Base-by-base conservation (phyloP, 768 basidiomycete genomes). In the Rhizopogon vulgaris region DNA sequence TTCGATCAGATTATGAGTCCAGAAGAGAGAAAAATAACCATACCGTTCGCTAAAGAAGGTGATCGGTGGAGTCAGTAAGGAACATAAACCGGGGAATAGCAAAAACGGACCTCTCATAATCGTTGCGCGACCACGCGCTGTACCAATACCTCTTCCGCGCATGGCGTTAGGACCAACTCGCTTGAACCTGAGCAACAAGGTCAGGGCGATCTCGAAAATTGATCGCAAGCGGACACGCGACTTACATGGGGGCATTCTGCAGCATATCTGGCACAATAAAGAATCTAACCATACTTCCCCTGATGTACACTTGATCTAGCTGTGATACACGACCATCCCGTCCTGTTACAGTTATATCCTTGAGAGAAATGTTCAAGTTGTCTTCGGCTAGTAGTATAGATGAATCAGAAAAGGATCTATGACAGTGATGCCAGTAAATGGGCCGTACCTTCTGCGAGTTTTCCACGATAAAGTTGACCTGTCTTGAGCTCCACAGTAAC, bases 211-310 rank as follows among this genome's bases (percentile, higher is more conserved):
- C 40, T 48, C 5, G 30, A 50, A 11, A 36, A 12, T n/a, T 27
- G 22, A 28, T 50, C 30, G 38, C 32, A 54, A 41, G 55, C 17
- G 24, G 53, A 38, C 52, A 39, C 36, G 39, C 50, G 51, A 75
- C 90, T 68, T 65, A 94, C 96, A 99, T 99, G 17, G 96, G 96
- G 12, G 96, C 96, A 68, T 98, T 98, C 67, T 97, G 90, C 60
- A 99, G 76, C 90, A 99, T 97, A 71, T 98, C 96, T 51, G 96
- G 96, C 18, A 99, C 96, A 69, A 98, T 97, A 74, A 98, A 95
- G 77, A 96, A 98, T 58, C 96, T 80, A 58, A 97, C 78, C 90
- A 97, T 96, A 68, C 93, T 94, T 53, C 96, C 96, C 61, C 96
- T 79, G 60, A 99, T 99, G 72, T 99, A 99, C 30, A 97, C 95